These are phyloP conservation scores for Cornus controversa DNA, from an alignment of 148 eudicot genomes.

Conservation along the genomic window DNA sequence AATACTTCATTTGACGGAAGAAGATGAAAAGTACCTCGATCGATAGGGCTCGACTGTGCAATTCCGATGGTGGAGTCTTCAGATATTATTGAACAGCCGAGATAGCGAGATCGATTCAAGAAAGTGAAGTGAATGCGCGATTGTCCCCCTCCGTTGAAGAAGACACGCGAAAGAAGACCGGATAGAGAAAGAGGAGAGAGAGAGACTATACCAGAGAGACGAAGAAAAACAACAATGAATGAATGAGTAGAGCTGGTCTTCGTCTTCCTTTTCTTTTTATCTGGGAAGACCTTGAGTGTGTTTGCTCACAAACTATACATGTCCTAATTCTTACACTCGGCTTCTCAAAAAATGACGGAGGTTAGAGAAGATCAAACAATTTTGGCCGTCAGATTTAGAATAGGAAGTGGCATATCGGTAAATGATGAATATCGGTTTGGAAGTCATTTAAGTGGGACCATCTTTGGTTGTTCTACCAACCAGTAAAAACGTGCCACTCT, in stretches of 20 bases:
- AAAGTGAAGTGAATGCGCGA: not conserved
- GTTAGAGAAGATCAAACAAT: too few species aligned
- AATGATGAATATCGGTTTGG: too few species aligned
- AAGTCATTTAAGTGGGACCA: not conserved
- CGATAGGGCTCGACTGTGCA: slow-evolving; percentile 15
- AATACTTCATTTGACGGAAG: slow-evolving; percentile 2
- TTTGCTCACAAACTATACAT: not conserved
- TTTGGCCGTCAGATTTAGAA: not conserved
- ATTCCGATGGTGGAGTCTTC: slow-evolving; percentile 2
- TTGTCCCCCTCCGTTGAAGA: not conserved
- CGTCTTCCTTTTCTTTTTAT: slow-evolving; percentile 9
- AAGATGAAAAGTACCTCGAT: slow-evolving; percentile 21
- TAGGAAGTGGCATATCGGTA: too few species aligned
- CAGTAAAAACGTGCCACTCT: not conserved
- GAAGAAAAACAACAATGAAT: slow-evolving; percentile 4
- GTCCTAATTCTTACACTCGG: not conserved
- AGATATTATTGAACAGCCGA: not conserved
- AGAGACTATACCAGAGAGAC: slow-evolving; percentile 12
- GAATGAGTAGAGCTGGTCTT: slow-evolving; percentile 18
- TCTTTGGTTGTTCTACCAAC: not conserved
- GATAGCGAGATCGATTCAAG: slow-evolving; percentile 7
- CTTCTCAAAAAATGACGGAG: not conserved
- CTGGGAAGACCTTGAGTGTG: slow-evolving; percentile 12
- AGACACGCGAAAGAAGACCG: not conserved
- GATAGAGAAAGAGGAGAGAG: slow-evolving; percentile 11